Evolutionary conservation across 106 monocot genomes (phyloP).

Genomic region (Dendrobium catenatum): DNA sequence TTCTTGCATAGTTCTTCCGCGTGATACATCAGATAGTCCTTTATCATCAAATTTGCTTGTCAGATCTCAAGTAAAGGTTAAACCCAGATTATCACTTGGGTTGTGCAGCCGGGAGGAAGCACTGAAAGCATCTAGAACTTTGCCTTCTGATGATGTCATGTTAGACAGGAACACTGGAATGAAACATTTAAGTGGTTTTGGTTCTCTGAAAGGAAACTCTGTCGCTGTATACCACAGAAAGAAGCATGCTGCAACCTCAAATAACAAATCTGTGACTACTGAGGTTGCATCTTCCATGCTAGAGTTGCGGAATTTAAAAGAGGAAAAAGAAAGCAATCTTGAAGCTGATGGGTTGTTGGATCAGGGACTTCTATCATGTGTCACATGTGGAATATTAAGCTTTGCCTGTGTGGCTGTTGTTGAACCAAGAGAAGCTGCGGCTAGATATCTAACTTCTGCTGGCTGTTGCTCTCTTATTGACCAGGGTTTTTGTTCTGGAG

Average conservation of each 20-base stretch:
- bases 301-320: slow-evolving; percentile 20
- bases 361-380: slow-evolving; percentile 81
- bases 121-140: slow-evolving; percentile 30
- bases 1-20: slow-evolving; percentile 60
- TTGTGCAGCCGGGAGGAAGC: slow-evolving; percentile 50
- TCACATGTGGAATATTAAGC: slow-evolving; percentile 89
- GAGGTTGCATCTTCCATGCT: slow-evolving; percentile 12
- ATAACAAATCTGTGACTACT: slow-evolving; percentile 15
- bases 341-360: slow-evolving; percentile 43
- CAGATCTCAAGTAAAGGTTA: slow-evolving; percentile 47
- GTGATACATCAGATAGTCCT: slow-evolving; percentile 24
- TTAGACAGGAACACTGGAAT: slow-evolving; percentile 18
- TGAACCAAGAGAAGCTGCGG: slow-evolving; percentile 57
- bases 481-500: slow-evolving; percentile 15
- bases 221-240: slow-evolving; percentile 13
- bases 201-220: slow-evolving; percentile 25
- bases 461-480: slow-evolving; percentile 39
- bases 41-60: slow-evolving; percentile 20
- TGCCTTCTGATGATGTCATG: slow-evolving; percentile 25
- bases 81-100: slow-evolving; percentile 53
- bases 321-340: slow-evolving; percentile 28
- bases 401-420: slow-evolving; percentile 81
- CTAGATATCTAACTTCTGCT: slow-evolving; percentile 47
- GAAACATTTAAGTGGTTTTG: slow-evolving; percentile 17
- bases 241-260: slow-evolving; percentile 5